Conservation (phyloP, 768 basidiomycete species). For the Leccinum boreale region DNA sequence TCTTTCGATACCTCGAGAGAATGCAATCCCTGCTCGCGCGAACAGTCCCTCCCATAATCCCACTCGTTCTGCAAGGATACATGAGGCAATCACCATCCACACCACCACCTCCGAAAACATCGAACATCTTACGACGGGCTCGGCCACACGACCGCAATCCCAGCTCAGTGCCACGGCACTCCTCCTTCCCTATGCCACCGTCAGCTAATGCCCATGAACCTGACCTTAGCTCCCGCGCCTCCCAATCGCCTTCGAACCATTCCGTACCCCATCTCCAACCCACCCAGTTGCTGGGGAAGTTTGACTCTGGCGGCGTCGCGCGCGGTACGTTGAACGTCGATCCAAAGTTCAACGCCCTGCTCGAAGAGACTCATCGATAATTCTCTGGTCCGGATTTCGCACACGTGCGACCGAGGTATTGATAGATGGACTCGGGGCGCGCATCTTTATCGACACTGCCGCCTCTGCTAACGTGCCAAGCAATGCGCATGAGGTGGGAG, state of each 20-base stretch:
- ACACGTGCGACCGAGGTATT: constrained; percentile 52
- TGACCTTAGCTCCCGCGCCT: constrained; percentile 24
- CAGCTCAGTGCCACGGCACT: constrained; percentile 4
- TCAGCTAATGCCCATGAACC: constrained; percentile 16
- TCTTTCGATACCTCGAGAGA: constrained; percentile 7
- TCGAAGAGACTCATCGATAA: constrained; percentile 64
- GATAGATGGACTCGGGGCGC: constrained; percentile 55
- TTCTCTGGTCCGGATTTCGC: constrained; percentile 68
- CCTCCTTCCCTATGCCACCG: constrained; percentile 20
- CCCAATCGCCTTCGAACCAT: constrained; percentile 20
- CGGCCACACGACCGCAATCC: constrained; percentile 17
- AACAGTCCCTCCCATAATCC: background rate
- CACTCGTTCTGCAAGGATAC: background rate
- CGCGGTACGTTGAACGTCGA: constrained; percentile 11
- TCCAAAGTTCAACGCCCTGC: constrained; percentile 53
- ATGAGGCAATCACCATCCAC: too few relatives aligned
- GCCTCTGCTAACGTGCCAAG: constrained; percentile 7
- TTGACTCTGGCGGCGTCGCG: constrained; percentile 7
- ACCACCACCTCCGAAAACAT: background rate
- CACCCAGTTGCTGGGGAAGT: background rate
- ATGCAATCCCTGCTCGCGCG: background rate
- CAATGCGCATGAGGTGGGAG: background rate
- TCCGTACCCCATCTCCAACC: constrained; percentile 19
- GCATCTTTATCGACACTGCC: constrained; percentile 50
- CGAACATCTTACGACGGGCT: constrained; percentile 5